Percentiles rank a stretch among this genome's conserved stretches.
phyloP scores from a whole-genome alignment of 306 rosid genomes.

The Glycine latifolia region DNA sequence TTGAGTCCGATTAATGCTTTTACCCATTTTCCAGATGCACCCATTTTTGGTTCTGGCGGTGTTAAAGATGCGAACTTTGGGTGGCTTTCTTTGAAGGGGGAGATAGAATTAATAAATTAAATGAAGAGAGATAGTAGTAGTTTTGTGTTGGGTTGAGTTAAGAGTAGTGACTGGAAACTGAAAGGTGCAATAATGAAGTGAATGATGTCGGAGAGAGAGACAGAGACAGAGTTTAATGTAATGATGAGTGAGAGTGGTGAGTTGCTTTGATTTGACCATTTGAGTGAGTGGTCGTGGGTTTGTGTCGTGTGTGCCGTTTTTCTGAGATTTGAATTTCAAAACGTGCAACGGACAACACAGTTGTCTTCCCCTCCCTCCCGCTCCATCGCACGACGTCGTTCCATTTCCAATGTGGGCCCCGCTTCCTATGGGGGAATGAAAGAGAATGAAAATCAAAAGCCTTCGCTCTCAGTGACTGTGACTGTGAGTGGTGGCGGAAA shows the following conservation, averaged over 20 bases:
- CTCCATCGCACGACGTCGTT: not conserved
- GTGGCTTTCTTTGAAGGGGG: not conserved
- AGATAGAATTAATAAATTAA: not conserved
- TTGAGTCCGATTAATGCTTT: conserved; percentile 63
- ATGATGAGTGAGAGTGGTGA: too few species aligned
- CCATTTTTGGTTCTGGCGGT: conserved; percentile 50
- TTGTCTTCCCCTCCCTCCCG: not conserved
- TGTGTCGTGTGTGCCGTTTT: not conserved
- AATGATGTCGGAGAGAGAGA: not conserved
- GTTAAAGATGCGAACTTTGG: not conserved
- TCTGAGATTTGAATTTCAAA: conserved; percentile 22
- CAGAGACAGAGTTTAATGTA: too few species aligned
- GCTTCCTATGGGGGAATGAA: not conserved
- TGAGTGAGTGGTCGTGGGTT: not conserved
- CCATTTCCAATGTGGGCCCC: not conserved
- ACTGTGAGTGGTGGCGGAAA: too few species aligned
- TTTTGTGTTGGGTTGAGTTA: not conserved
- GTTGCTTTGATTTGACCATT: not conserved
- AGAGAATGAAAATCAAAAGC: not conserved
- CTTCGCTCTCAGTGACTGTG: too few species aligned
- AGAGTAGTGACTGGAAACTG: not conserved
- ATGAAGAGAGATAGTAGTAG: not conserved
- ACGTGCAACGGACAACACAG: not conserved
- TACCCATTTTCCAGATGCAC: conserved; percentile 77
- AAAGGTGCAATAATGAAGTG: not conserved